These are phyloP conservation scores for Penicillium paradoxum DNA, from an alignment of 495 filamentous ascomycete species.

Conservation along the genomic window DNA sequence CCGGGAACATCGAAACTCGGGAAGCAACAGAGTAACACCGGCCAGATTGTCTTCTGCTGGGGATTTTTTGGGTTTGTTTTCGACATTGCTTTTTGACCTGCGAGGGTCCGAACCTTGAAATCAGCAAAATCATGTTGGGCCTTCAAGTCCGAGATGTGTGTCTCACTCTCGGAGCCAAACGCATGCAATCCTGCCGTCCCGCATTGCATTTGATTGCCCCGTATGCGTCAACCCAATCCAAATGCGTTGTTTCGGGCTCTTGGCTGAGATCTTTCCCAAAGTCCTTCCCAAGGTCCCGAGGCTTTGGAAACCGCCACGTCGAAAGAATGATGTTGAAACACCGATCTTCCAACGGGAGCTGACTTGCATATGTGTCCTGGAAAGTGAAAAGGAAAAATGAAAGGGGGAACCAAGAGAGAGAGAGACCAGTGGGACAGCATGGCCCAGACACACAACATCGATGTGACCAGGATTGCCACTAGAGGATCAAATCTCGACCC, in stretches of 20 bases:
- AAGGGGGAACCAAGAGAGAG: background rate
- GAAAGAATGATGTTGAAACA: background rate
- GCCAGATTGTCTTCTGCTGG: constrained; percentile 22
- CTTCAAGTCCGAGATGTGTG: constrained; percentile 18
- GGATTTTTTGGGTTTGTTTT: constrained; percentile 2
- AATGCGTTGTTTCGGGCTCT: too few relatives aligned
- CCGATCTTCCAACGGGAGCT: background rate
- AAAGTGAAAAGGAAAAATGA: background rate
- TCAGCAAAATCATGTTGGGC: background rate
- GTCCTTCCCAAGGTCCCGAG: too few relatives aligned
- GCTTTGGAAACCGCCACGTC: too few relatives aligned
- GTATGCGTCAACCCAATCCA: background rate
- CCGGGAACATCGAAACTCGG: constrained; percentile 15
- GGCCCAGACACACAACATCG: background rate
- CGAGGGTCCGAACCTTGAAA: constrained; percentile 20
- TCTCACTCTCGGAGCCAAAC: constrained; percentile 29
- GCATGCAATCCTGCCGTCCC: constrained; percentile 31
- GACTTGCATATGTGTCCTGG: background rate
- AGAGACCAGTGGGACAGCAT: background rate
- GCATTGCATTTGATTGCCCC: constrained; percentile 27
- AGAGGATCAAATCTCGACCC: background rate
- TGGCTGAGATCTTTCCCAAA: too few relatives aligned
- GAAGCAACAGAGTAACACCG: constrained; percentile 27
- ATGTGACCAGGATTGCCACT: background rate
- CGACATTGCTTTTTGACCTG: constrained; percentile 7